Percentiles rank a stretch among this genome's conserved stretches.
phyloP scores from a whole-genome alignment of 2,329 filamentous ascomycete genomes.

The Teratosphaeria nubilosa region DNA sequence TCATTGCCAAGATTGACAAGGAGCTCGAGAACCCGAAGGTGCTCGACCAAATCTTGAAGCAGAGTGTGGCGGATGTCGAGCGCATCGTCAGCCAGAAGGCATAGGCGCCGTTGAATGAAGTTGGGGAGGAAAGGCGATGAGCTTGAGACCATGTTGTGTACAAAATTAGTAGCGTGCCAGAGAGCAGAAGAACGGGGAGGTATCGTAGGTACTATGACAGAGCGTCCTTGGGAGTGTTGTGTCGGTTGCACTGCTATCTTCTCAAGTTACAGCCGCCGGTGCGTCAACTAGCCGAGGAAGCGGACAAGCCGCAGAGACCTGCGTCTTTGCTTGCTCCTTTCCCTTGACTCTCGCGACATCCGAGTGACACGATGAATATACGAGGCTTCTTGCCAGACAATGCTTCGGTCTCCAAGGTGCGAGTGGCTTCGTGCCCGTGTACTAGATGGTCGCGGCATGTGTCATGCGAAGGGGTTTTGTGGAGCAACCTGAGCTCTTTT shows the following conservation, averaged over 20 bases:
- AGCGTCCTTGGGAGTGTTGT: neutral
- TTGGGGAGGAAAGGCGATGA: neutral
- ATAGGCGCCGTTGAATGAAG: slow-evolving; percentile 1
- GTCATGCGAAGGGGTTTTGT: neutral
- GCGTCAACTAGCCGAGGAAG: neutral
- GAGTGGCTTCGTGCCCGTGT: neutral
- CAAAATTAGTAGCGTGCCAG: neutral
- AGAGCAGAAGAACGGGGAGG: neutral
- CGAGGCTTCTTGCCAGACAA: neutral
- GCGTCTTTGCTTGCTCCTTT: neutral
- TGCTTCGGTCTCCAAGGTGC: neutral
- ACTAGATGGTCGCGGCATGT: neutral
- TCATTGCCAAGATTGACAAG: slow-evolving; percentile 98
- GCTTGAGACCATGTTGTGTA: neutral
- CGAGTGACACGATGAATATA: neutral
- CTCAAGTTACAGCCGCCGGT: neutral
- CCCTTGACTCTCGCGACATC: neutral
- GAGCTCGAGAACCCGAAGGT: slow-evolving; percentile 97
- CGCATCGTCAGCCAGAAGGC: slow-evolving; percentile 35
- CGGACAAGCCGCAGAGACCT: neutral
- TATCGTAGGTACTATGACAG: neutral
- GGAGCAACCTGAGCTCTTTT: neutral
- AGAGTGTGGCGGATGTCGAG: slow-evolving; percentile 93
- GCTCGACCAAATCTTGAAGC: slow-evolving; percentile 94
- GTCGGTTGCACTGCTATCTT: neutral